These are phyloP conservation scores for Ilex paraguariensis DNA, from an alignment of 305 asterid species.

Conservation along the genomic window DNA sequence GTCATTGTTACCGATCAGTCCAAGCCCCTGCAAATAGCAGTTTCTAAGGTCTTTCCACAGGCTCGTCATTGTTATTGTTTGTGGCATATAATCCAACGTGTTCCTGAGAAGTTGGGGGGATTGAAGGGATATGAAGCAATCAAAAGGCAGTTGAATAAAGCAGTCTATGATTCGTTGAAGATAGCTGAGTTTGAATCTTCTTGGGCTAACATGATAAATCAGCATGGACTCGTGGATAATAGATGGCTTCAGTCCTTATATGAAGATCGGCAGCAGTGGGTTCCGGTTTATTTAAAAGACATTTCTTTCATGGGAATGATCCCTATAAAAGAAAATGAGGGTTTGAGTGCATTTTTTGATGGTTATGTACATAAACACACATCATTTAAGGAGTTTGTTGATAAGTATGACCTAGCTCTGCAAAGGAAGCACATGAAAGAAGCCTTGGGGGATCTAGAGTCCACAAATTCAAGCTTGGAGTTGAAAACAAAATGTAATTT, in stretches of 20 bases:
- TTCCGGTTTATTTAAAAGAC: slow-evolving; percentile 52
- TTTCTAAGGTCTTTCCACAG: slow-evolving; percentile 47
- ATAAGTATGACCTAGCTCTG: slow-evolving; percentile 50
- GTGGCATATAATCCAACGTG: slow-evolving; percentile 43
- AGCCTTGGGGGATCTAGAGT: slow-evolving; percentile 48
- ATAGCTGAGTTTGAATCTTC: slow-evolving; percentile 44
- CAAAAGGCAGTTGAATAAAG: slow-evolving; percentile 37
- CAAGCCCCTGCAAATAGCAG: slow-evolving; percentile 37
- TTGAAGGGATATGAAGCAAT: slow-evolving; percentile 43
- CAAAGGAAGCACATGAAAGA: slow-evolving; percentile 50
- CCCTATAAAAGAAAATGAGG: slow-evolving; percentile 34
- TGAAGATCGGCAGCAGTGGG: slow-evolving; percentile 51
- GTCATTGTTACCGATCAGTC: slow-evolving; percentile 49
- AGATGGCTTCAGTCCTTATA: slow-evolving; percentile 48
- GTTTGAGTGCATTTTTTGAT: slow-evolving; percentile 31
- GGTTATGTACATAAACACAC: slow-evolving; percentile 58
- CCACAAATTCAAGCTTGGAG: slow-evolving; percentile 31
- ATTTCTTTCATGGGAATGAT: slow-evolving; percentile 38
- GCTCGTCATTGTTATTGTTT: slow-evolving; percentile 41
- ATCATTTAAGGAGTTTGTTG: slow-evolving; percentile 46
- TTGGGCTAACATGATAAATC: slow-evolving; percentile 42
- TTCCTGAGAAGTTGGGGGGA: slow-evolving; percentile 66
- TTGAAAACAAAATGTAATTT: slow-evolving; percentile 45
- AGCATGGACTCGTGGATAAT: slow-evolving; percentile 41
- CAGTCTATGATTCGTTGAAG: slow-evolving; percentile 46